Evolutionary conservation across 331 rosid genomes (phyloP).

Genomic region (Pyracantha coccinea): DNA sequence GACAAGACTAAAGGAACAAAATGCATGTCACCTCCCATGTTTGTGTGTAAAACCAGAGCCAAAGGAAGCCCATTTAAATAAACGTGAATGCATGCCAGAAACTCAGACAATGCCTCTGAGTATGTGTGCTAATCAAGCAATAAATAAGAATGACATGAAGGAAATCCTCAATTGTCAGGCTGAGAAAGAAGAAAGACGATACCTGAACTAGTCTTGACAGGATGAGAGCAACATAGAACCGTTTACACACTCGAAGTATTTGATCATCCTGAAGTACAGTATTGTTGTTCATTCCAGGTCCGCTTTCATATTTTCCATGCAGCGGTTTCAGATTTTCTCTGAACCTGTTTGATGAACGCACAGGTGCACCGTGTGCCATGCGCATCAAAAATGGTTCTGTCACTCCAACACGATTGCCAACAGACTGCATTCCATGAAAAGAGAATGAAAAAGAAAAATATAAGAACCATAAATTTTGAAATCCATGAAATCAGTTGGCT

Average conservation of each 20-base stretch:
- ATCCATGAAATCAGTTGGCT: background rate
- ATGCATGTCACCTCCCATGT: background rate
- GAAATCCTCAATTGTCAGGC: background rate
- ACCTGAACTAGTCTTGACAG: conserved; percentile 95
- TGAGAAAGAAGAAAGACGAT: conserved; percentile 13
- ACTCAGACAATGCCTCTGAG: background rate
- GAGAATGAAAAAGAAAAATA: conserved; percentile 8
- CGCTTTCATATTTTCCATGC: conserved; percentile 34
- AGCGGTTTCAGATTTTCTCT: conserved; percentile 34
- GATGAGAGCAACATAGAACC: conserved; percentile 93
- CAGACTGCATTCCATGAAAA: conserved; percentile 56
- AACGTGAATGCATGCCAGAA: background rate
- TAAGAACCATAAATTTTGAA: conserved; percentile 7
- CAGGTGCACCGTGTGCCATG: conserved; percentile 95
- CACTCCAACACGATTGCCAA: conserved; percentile 89
- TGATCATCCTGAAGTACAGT: conserved; percentile 53
- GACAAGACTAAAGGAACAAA: background rate
- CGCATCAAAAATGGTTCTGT: conserved; percentile 89
- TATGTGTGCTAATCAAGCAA: background rate
- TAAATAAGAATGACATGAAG: background rate
- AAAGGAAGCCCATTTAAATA: conserved; percentile 2
- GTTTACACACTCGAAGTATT: conserved; percentile 75
- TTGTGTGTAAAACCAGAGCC: background rate
- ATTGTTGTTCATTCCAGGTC: conserved; percentile 27
- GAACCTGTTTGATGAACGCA: conserved; percentile 43